These are phyloP conservation scores for Colletotrichum endophyticum DNA, from an alignment of 2,329 filamentous ascomycete species.

Conservation along the genomic window DNA sequence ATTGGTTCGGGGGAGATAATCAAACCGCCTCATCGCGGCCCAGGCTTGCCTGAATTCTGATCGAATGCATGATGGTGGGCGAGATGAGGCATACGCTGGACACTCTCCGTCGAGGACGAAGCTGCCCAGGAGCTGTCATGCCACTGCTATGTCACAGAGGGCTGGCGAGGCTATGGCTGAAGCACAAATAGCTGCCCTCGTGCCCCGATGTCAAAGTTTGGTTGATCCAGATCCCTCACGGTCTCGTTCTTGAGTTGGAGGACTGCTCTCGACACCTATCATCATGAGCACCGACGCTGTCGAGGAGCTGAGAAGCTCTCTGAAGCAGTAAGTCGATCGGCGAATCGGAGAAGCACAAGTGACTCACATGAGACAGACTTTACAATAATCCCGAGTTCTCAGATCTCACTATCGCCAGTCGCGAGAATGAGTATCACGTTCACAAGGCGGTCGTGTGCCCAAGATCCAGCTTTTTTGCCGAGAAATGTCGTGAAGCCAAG, in stretches of 20 bases:
- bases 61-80: not conserved
- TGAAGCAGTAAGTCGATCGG: not conserved
- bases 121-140: not conserved
- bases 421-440: not conserved
- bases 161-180: not conserved
- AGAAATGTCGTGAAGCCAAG: not conserved
- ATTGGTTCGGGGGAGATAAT: not conserved
- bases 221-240: not conserved
- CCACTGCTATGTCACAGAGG: not conserved
- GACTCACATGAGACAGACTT: not conserved
- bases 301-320: not conserved
- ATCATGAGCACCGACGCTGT: not conserved
- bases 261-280: not conserved
- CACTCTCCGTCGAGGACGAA: not conserved
- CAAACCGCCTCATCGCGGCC: not conserved
- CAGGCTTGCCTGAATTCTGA: not conserved
- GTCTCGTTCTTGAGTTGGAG: not conserved
- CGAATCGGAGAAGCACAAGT: rapidly evolving
- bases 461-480: not conserved
- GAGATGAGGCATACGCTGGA: not conserved
- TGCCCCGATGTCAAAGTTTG: not conserved
- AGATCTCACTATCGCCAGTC: not conserved
- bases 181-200: not conserved
- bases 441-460: constrained; percentile 13
- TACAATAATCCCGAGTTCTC: not conserved